Conservation (phyloP, 495 filamentous ascomycete genomes). For the Elaphomyces granulatus region DNA sequence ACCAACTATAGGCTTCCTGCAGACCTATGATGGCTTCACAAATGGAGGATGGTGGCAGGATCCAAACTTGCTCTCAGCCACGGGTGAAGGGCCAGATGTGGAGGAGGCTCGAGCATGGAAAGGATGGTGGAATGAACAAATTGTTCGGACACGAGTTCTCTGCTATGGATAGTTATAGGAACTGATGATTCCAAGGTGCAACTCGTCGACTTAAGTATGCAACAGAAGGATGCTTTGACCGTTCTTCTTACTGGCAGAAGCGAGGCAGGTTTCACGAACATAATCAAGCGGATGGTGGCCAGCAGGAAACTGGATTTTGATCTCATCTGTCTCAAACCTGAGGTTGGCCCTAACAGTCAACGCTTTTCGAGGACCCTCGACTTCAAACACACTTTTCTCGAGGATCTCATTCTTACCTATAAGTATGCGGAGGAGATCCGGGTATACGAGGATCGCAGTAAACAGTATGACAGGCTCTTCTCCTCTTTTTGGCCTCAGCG, state of each 20-base stretch:
- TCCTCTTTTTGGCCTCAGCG: conserved; percentile 7
- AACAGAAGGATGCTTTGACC: conserved; percentile 75
- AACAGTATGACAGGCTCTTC: conserved; percentile 36
- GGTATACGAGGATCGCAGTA: conserved; percentile 50
- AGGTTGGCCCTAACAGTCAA: conserved; percentile 62
- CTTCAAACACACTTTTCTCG: conserved; percentile 78
- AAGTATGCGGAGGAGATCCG: conserved; percentile 64
- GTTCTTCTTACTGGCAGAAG: conserved; percentile 83
- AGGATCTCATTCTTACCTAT: conserved; percentile 73
- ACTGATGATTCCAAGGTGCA: conserved; percentile 36
- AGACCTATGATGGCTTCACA: conserved; percentile 57
- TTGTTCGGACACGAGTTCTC: conserved; percentile 43
- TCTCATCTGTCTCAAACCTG: conserved; percentile 77
- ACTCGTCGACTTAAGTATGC: conserved; percentile 65
- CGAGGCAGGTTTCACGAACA: conserved; percentile 56
- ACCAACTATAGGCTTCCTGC: conserved; percentile 57
- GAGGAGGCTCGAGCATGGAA: conserved; percentile 79
- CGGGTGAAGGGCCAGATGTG: conserved; percentile 65
- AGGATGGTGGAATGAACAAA: conserved; percentile 95
- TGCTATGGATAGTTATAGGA: no score
- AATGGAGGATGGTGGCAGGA: conserved; percentile 99
- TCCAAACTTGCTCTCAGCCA: conserved; percentile 65
- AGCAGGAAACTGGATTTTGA: conserved; percentile 77
- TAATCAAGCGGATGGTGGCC: conserved; percentile 70
- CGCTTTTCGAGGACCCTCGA: conserved; percentile 62